Conservation (phyloP, 768 basidiomycete genomes). For the Phaffia australis region DNA sequence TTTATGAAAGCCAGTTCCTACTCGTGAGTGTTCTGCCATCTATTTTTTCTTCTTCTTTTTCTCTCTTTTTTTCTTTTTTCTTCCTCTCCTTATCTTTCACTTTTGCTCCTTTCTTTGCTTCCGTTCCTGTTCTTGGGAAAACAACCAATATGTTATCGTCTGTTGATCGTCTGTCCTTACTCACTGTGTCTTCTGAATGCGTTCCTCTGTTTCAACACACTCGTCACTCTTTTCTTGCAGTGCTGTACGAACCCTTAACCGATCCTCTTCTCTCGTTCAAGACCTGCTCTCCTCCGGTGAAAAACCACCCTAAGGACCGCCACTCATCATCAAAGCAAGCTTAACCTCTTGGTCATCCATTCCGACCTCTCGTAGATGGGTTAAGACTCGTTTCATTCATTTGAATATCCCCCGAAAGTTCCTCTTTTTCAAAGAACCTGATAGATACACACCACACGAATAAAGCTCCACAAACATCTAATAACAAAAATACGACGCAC, state of each 20-base stretch:
- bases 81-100: neutral
- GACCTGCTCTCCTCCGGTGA: constrained; percentile 23
- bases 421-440: neutral
- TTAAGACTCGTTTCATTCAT: constrained; percentile 1
- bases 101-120: neutral
- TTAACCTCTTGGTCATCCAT: neutral
- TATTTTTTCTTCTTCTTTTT: too few species aligned
- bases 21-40: too few species aligned
- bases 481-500: neutral
- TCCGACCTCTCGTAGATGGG: constrained; percentile 12
- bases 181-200: neutral
- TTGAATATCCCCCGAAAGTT: neutral
- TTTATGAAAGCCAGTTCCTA: too few species aligned
- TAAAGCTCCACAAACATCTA: neutral
- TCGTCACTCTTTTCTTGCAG: neutral
- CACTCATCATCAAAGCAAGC: neutral
- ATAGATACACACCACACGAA: neutral
- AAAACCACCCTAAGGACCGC: constrained; percentile 24
- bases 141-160: too few species aligned
- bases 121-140: too few species aligned
- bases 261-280: constrained; percentile 10
- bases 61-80: neutral
- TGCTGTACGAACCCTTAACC: neutral
- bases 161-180: neutral
- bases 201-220: neutral